Percentiles rank a stretch among this genome's conserved stretches.
phyloP scores from a whole-genome alignment of 495 filamentous ascomycete genomes.

The Oidiodendron maius region DNA sequence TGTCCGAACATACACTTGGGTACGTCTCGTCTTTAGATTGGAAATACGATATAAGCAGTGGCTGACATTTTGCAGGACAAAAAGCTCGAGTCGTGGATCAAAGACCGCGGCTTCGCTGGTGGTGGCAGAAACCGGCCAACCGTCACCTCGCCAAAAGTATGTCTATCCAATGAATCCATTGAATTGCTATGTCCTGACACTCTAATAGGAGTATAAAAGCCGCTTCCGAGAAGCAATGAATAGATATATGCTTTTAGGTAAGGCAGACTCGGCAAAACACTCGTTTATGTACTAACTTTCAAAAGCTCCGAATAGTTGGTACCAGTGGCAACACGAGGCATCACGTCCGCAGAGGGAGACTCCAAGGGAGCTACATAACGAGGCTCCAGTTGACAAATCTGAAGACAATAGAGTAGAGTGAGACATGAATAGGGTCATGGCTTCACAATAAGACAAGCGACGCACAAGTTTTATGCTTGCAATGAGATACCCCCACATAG shows the following conservation, averaged over 20 bases:
- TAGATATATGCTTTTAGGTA: slow-evolving; percentile 69
- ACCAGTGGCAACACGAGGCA: slow-evolving; percentile 15
- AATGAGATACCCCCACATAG: no score
- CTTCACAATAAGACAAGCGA: no score
- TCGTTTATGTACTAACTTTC: no score
- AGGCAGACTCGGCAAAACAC: no score
- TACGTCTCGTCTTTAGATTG: slow-evolving; percentile 1
- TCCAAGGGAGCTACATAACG: neutral
- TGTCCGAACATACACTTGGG: slow-evolving; percentile 96
- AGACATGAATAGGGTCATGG: no score
- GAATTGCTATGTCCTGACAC: neutral
- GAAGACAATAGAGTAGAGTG: neutral
- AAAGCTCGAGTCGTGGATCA: slow-evolving; percentile 98
- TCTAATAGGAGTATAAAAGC: slow-evolving; percentile 73
- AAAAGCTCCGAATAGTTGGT: slow-evolving; percentile 21
- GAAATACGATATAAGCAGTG: neutral
- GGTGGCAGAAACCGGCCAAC: slow-evolving; percentile 86
- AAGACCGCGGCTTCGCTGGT: slow-evolving; percentile 74
- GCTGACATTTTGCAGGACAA: slow-evolving; percentile 55
- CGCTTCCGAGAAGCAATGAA: slow-evolving; percentile 96
- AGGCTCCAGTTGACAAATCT: neutral
- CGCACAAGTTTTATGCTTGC: no score
- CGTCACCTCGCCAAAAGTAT: slow-evolving; percentile 79
- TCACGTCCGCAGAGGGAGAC: neutral
- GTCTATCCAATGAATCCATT: neutral